Percentiles rank a stretch among this genome's conserved stretches.
Conservation (phyloP, 139 green algal species). For the Dunaliella sp. region DNA sequence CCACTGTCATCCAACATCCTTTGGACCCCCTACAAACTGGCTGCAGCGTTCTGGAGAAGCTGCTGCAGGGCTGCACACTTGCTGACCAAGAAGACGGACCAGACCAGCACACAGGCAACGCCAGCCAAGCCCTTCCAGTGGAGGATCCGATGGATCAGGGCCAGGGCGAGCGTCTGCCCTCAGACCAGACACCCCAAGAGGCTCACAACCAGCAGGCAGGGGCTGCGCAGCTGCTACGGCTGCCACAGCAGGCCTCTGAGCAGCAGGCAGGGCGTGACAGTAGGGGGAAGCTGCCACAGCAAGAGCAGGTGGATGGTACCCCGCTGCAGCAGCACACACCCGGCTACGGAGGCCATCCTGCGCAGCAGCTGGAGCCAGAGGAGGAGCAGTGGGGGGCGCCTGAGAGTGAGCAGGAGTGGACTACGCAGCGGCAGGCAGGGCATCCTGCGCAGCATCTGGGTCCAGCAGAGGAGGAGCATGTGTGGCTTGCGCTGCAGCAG, state of each 20-base stretch:
- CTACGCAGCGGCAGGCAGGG: no score
- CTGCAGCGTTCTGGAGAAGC: not conserved
- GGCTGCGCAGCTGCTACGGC: not conserved
- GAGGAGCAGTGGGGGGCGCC: no score
- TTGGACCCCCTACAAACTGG: not conserved
- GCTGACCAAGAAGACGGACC: not conserved
- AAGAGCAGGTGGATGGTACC: no score
- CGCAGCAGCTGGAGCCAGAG: no score
- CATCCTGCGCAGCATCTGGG: no score
- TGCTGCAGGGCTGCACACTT: not conserved
- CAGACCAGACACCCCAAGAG: not conserved
- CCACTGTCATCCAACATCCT: not conserved
- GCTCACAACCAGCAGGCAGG: not conserved
- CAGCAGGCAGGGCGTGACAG: not conserved
- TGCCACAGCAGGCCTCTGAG: not conserved
- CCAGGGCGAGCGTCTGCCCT: no score
- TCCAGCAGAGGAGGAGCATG: not conserved
- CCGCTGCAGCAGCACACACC: no score
- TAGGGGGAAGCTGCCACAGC: no score
- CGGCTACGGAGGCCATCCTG: no score
- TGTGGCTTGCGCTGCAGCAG: no score
- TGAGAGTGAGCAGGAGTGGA: no score
- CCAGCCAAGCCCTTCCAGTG: not conserved
- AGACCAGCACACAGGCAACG: not conserved
- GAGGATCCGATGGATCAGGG: no score